These are phyloP conservation scores for Venturia nashicola DNA, from an alignment of 2,329 filamentous ascomycete genomes.

Conservation along the genomic window DNA sequence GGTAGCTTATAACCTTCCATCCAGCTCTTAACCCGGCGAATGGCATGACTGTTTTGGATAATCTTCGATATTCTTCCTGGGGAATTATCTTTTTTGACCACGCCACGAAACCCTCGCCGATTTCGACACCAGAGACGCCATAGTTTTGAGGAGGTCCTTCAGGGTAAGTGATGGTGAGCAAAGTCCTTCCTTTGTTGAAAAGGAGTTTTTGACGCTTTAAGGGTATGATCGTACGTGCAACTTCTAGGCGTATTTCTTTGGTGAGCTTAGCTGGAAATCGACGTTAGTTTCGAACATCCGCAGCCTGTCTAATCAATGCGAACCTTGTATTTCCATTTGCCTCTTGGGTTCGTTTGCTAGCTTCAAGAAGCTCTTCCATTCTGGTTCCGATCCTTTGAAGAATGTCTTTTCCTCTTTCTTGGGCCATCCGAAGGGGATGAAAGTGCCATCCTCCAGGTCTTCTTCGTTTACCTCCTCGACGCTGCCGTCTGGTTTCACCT, in stretches of 20 bases:
- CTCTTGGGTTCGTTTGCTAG: conserved; percentile 30
- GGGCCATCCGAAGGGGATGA: conserved; percentile 37
- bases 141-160: conserved; percentile 36
- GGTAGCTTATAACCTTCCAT: conserved; percentile 22
- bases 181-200: conserved; percentile 27
- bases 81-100: conserved; percentile 28
- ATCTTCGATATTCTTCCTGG: conserved; percentile 27
- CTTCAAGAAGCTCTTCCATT: conserved; percentile 39
- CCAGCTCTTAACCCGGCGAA: conserved; percentile 22
- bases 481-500: conserved; percentile 13
- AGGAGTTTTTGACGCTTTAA: conserved; percentile 24
- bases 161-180: conserved; percentile 37
- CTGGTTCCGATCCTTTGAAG: conserved; percentile 40
- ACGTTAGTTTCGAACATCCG: conserved; percentile 10
- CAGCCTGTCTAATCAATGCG: not conserved
- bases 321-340: conserved; percentile 27
- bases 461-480: conserved; percentile 20
- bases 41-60: conserved; percentile 26
- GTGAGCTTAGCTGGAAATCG: conserved; percentile 23
- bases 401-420: conserved; percentile 27
- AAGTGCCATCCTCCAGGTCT: conserved; percentile 21
- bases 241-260: conserved; percentile 20
- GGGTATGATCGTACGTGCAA: conserved; percentile 17
- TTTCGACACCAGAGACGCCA: conserved; percentile 30
- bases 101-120: conserved; percentile 26